phyloP scores from a whole-genome alignment of 768 basidiomycete species.

The Clavulina sp. region DNA sequence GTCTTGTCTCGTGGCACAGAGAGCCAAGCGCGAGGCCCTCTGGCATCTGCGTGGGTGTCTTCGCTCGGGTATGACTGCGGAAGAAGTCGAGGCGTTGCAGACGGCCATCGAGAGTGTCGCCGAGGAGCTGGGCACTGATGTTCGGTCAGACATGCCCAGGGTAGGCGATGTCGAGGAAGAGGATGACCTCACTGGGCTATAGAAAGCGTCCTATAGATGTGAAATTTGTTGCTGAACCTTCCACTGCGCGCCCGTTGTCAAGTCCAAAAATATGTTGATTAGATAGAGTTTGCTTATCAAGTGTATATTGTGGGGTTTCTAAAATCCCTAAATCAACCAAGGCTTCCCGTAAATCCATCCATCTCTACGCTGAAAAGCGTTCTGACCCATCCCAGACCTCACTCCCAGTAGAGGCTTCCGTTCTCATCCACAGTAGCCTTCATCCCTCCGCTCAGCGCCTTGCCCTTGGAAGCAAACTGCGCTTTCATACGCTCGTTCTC shows the following conservation, averaged over 20 bases:
- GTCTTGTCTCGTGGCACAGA: background rate
- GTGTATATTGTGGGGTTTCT: no score
- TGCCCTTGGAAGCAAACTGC: conserved; percentile 7
- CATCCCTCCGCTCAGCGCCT: conserved; percentile 14
- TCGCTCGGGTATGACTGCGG: background rate
- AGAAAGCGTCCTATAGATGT: no score
- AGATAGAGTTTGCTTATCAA: no score
- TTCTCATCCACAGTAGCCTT: conserved; percentile 11
- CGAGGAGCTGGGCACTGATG: background rate
- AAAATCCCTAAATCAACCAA: no score
- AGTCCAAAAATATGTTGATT: no score
- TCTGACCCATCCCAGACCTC: background rate
- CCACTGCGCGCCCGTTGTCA: no score
- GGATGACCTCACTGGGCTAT: background rate
- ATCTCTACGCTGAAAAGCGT: background rate
- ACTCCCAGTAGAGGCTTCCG: conserved; percentile 13
- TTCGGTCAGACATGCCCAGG: conserved; percentile 4
- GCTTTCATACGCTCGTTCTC: conserved; percentile 35
- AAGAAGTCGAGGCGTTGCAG: conserved; percentile 5
- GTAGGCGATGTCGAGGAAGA: background rate
- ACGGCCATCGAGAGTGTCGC: background rate
- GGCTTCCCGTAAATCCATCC: background rate
- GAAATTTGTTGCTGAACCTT: no score
- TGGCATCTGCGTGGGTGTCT: conserved; percentile 5
- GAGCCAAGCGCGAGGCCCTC: background rate